Percentiles rank a stretch among this genome's conserved stretches.
These are phyloP conservation scores for Bremia lactucae DNA, from an alignment of 352 stramenopile genomes.

Conservation along the genomic window DNA sequence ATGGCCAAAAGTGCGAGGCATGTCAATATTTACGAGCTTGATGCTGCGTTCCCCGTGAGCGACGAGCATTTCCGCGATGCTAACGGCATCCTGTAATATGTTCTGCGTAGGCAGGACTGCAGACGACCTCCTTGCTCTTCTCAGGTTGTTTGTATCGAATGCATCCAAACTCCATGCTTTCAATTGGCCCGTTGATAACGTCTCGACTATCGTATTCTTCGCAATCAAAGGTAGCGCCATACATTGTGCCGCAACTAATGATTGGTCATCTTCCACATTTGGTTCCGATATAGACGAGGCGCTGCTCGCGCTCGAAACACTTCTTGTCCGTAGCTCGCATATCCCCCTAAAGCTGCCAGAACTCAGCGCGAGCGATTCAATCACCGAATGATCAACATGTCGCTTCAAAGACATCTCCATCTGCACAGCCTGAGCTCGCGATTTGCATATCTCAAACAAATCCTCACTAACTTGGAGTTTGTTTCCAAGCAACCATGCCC, in stretches of 20 bases:
- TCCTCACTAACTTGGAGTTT: slow-evolving; percentile 80
- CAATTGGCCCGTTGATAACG: not conserved
- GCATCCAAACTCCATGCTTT: not conserved
- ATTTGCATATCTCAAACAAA: slow-evolving; percentile 74
- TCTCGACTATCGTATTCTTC: not conserved
- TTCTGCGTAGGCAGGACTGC: slow-evolving; percentile 24
- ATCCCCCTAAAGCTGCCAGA: slow-evolving; percentile 12
- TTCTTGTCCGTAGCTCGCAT: slow-evolving; percentile 19
- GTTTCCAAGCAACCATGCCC: slow-evolving; percentile 74
- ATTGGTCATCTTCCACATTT: slow-evolving; percentile 11
- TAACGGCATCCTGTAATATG: slow-evolving; percentile 57
- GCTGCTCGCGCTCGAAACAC: slow-evolving; percentile 21
- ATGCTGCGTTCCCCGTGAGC: slow-evolving; percentile 74
- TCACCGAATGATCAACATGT: slow-evolving; percentile 30
- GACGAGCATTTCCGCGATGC: slow-evolving; percentile 75
- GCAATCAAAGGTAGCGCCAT: not conserved
- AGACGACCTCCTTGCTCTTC: slow-evolving; percentile 20
- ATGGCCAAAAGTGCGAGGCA: slow-evolving; percentile 78
- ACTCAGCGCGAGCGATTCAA: slow-evolving; percentile 12
- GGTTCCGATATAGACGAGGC: slow-evolving; percentile 18
- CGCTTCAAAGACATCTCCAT: slow-evolving; percentile 67
- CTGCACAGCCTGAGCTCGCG: slow-evolving; percentile 55
- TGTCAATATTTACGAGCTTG: slow-evolving; percentile 72
- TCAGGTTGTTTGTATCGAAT: slow-evolving; percentile 8
- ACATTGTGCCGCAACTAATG: slow-evolving; percentile 1